These are phyloP conservation scores for Triticum aestivum DNA, from an alignment of 176 grass and related monocot genomes.

Conservation along the genomic window DNA sequence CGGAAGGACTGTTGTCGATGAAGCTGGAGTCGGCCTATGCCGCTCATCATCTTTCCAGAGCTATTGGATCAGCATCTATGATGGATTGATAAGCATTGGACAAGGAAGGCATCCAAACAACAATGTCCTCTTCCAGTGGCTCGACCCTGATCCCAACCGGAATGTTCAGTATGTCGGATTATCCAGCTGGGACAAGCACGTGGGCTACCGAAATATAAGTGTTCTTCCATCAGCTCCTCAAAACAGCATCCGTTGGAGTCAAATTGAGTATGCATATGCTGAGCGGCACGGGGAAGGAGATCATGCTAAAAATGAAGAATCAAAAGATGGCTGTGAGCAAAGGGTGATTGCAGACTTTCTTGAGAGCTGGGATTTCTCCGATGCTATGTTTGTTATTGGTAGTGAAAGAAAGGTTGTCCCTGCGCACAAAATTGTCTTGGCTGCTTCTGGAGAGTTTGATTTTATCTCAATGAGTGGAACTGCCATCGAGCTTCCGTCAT, in stretches of 20 bases:
- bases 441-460: conserved; percentile 68
- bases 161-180: conserved; percentile 82
- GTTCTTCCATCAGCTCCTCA: conserved; percentile 66
- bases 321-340: conserved; percentile 44
- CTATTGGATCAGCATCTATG: conserved; percentile 94
- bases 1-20: conserved; percentile 74
- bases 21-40: conserved; percentile 68
- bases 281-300: conserved; percentile 38
- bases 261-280: conserved; percentile 49
- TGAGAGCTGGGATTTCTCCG: conserved; percentile 83
- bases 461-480: conserved; percentile 37
- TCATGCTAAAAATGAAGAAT: conserved; percentile 11
- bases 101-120: conserved; percentile 74
- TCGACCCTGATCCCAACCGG: conserved; percentile 61
- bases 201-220: conserved; percentile 84
- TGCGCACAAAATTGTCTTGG: conserved; percentile 72
- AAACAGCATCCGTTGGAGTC: conserved; percentile 65
- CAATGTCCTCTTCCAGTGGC: conserved; percentile 79
- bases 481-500: conserved; percentile 58
- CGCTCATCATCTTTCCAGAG: conserved; percentile 82
- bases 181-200: conserved; percentile 95
- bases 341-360: conserved; percentile 59
- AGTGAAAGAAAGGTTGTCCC: conserved; percentile 64
- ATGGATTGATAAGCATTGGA: conserved; percentile 83
- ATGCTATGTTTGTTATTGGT: conserved; percentile 71